Evolutionary conservation across 2,329 filamentous ascomycete genomes (phyloP).

Genomic region (Aspergillus alliaceus): DNA sequence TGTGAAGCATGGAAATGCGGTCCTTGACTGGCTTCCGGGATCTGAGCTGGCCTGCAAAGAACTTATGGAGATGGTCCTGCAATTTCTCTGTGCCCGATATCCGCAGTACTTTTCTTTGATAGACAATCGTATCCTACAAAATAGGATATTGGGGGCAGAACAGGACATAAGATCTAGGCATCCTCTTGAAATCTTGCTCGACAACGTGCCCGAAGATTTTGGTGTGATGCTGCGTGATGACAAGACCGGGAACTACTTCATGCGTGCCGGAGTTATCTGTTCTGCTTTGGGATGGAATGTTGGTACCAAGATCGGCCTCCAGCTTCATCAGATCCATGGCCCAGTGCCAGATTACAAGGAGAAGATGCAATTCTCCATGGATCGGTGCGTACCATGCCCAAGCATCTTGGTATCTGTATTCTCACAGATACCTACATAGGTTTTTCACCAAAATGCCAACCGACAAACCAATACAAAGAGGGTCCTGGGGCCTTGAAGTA

Average conservation of each 20-base stretch:
- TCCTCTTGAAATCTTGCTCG: constrained; percentile 69
- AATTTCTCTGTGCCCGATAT: constrained; percentile 77
- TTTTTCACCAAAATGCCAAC: constrained; percentile 78
- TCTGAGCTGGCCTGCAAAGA: constrained; percentile 80
- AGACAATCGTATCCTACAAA: constrained; percentile 61
- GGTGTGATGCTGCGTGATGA: constrained; percentile 72
- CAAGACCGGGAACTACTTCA: constrained; percentile 68
- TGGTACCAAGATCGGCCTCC: constrained; percentile 69
- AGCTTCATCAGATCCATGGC: constrained; percentile 69
- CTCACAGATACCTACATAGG: constrained; percentile 40
- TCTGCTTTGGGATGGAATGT: constrained; percentile 80
- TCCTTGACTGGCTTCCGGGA: constrained; percentile 70
- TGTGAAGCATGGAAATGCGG: constrained; percentile 59
- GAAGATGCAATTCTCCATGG: constrained; percentile 87
- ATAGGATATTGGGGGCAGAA: constrained; percentile 64
- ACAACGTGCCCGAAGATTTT: constrained; percentile 84
- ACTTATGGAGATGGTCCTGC: constrained; percentile 80
- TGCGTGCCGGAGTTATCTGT: constrained; percentile 76
- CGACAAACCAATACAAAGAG: constrained; percentile 75
- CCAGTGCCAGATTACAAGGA: constrained; percentile 80
- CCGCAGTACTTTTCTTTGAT: constrained; percentile 68
- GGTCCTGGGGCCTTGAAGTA: constrained; percentile 80
- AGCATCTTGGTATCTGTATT: too few relatives aligned
- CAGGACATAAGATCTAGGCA: constrained; percentile 62
- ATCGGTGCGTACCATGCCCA: constrained; percentile 56